These are phyloP conservation scores for Pestalotiopsis sp. DNA, from an alignment of 2,329 filamentous ascomycete genomes.

Conservation along the genomic window DNA sequence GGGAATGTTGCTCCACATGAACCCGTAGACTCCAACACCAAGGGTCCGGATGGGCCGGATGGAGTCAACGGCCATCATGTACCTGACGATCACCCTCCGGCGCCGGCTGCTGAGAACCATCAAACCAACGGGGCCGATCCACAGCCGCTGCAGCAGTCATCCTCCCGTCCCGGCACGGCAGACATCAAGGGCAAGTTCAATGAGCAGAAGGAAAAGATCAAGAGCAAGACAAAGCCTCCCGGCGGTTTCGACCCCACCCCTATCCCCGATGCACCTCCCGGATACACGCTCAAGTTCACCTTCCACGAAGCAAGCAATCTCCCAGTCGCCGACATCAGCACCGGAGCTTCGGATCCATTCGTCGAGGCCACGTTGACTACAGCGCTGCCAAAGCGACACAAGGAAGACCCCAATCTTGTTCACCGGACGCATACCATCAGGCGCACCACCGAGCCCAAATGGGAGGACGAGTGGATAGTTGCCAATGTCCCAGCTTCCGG, in stretches of 20 bases:
- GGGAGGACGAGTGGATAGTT: slow-evolving; percentile 86
- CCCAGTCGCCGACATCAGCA: slow-evolving; percentile 77
- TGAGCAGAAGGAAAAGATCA: slow-evolving; percentile 37
- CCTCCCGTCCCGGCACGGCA: slow-evolving; percentile 13
- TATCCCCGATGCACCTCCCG: slow-evolving; percentile 70
- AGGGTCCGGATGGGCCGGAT: not conserved
- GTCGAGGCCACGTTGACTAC: slow-evolving; percentile 75
- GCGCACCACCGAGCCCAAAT: slow-evolving; percentile 70
- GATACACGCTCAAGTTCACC: slow-evolving; percentile 82
- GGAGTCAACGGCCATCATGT: slow-evolving; percentile 5
- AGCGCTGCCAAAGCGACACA: slow-evolving; percentile 72
- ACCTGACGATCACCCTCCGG: not conserved
- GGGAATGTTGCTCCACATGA: slow-evolving; percentile 4
- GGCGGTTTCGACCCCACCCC: slow-evolving; percentile 82
- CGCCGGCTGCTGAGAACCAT: slow-evolving; percentile 9
- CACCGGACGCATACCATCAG: slow-evolving; percentile 77
- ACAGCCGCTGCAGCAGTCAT: slow-evolving; percentile 10
- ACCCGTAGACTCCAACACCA: not conserved
- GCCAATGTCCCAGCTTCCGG: slow-evolving; percentile 81
- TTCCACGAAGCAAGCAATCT: slow-evolving; percentile 81
- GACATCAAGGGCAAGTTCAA: slow-evolving; percentile 34
- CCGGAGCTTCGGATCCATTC: slow-evolving; percentile 81
- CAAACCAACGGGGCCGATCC: slow-evolving; percentile 14
- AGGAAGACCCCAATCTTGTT: slow-evolving; percentile 76
- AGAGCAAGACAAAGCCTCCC: slow-evolving; percentile 53